A percentile compares a stretch with the other conserved stretches of the same genome.
Conservation (phyloP, 2,329 filamentous ascomycete species). For the Ustulina deusta region DNA sequence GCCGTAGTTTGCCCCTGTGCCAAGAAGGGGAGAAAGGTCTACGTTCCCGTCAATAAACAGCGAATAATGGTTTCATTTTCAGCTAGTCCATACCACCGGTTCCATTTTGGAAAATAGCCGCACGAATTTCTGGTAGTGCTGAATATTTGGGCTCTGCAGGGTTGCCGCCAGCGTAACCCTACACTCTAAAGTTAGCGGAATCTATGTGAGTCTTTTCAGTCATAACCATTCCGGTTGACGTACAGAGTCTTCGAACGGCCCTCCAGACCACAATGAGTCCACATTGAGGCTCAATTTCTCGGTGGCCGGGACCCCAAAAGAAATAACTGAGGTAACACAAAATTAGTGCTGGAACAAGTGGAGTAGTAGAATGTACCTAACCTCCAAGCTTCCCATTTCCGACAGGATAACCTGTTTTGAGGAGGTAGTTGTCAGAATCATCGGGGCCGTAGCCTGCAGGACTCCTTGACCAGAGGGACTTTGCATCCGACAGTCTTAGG, state of each 20-base stretch:
- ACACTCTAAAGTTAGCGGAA: not conserved
- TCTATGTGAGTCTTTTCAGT: not conserved
- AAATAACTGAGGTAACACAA: conserved; percentile 49
- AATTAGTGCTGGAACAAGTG: conserved; percentile 16
- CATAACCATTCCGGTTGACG: conserved; percentile 22
- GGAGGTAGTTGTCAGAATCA: conserved; percentile 41
- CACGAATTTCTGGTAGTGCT: conserved; percentile 57
- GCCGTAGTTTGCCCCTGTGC: conserved; percentile 54
- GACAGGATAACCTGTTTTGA: conserved; percentile 58
- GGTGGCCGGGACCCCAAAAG: conserved; percentile 57
- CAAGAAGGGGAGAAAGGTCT: conserved; percentile 35
- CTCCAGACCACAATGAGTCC: conserved; percentile 64
- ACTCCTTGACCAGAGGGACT: conserved; percentile 39
- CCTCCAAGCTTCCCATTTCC: conserved; percentile 62
- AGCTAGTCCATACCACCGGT: conserved; percentile 55
- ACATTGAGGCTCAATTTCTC: conserved; percentile 61
- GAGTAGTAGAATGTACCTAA: conserved; percentile 36
- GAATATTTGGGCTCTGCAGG: conserved; percentile 52
- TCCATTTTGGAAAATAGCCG: conserved; percentile 61
- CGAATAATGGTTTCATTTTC: not conserved
- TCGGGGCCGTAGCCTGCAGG: conserved; percentile 39
- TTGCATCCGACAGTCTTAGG: conserved; percentile 25
- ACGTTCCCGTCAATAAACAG: not conserved
- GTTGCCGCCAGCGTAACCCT: conserved; percentile 60
- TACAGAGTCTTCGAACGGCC: conserved; percentile 59